These are phyloP conservation scores for Talaromyces proteolyticus DNA, from an alignment of 495 filamentous ascomycete species.

Conservation along the genomic window DNA sequence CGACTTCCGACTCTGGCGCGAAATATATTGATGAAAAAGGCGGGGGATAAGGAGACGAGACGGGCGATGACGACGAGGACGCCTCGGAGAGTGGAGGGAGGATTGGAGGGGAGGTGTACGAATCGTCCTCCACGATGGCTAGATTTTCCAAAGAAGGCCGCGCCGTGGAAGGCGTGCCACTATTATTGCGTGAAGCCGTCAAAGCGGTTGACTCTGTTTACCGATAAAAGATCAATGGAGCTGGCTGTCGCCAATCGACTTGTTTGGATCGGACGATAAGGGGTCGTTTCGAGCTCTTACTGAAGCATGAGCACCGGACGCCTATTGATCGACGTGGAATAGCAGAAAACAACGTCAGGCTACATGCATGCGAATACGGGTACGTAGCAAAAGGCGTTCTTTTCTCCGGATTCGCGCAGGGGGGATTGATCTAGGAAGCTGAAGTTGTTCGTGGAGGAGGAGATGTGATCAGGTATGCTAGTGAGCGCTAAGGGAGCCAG, in stretches of 20 bases:
- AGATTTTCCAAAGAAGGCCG: constrained; percentile 44
- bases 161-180: constrained; percentile 59
- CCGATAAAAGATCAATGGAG: background rate
- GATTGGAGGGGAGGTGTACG: constrained; percentile 54
- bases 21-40: constrained; percentile 63
- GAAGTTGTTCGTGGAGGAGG: background rate
- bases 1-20: constrained; percentile 31
- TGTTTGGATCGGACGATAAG: background rate
- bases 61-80: constrained; percentile 47
- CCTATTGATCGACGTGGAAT: background rate
- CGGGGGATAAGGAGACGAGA: constrained; percentile 48
- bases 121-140: constrained; percentile 40
- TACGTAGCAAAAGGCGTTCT: background rate
- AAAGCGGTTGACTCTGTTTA: constrained; percentile 44
- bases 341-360: background rate
- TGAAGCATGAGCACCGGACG: background rate
- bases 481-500: too few relatives aligned
- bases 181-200: constrained; percentile 59
- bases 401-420: background rate
- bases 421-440: background rate
- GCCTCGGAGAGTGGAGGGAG: constrained; percentile 58
- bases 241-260: background rate
- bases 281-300: background rate
- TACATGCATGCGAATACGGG: background rate
- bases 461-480: too few relatives aligned